These are phyloP conservation scores for Claviceps digitariae DNA, from an alignment of 2,329 filamentous ascomycete genomes.

Conservation along the genomic window DNA sequence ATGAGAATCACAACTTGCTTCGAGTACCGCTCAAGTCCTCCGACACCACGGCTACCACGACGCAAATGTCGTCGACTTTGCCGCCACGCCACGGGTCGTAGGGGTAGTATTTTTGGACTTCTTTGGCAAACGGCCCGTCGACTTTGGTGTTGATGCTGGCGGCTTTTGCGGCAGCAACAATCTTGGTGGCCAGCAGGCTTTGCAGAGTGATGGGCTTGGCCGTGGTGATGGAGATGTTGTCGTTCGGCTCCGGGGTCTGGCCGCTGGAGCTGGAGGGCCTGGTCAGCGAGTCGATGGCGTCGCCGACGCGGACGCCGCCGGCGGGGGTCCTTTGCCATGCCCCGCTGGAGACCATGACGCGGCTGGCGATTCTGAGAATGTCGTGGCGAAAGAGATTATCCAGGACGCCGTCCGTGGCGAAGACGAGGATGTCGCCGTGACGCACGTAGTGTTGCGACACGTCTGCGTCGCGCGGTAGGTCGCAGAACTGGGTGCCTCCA, in stretches of 20 bases:
- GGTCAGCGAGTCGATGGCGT: constrained; percentile 38
- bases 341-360: constrained; percentile 57
- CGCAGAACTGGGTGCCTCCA: constrained; percentile 67
- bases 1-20: constrained; percentile 20
- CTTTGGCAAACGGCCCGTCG: constrained; percentile 88
- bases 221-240: constrained; percentile 13
- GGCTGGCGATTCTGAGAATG: constrained; percentile 65
- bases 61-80: constrained; percentile 92
- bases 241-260: constrained; percentile 1
- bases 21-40: constrained; percentile 33
- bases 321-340: constrained; percentile 57
- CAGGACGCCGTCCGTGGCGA: constrained; percentile 91
- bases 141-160: constrained; percentile 70
- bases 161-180: constrained; percentile 70
- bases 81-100: constrained; percentile 79
- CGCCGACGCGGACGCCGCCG: constrained; percentile 48
- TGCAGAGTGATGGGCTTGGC: constrained; percentile 46
- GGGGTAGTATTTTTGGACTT: constrained; percentile 79
- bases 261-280: constrained; percentile 14
- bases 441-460: constrained; percentile 62
- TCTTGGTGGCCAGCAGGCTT: constrained; percentile 61
- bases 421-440: constrained; percentile 85
- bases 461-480: constrained; percentile 73
- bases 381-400: constrained; percentile 92
- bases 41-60: constrained; percentile 64